Percentiles rank a stretch among this genome's conserved stretches.
Evolutionary conservation across 225 moss, liverwort and hornwort species (phyloP).

Genomic region (Marchantia paleacea): DNA sequence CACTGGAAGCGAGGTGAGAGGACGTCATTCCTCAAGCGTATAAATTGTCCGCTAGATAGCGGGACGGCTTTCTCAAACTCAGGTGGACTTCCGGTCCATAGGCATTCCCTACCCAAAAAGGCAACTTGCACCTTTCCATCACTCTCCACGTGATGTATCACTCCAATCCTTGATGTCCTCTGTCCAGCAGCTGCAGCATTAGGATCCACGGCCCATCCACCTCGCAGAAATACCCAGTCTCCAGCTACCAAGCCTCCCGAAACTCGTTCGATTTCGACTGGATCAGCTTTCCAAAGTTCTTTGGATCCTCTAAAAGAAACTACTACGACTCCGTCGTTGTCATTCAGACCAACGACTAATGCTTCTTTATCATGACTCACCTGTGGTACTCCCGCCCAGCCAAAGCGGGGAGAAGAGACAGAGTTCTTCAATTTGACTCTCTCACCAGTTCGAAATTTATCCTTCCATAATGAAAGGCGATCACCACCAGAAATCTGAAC

Average conservation of each 20-base stretch:
- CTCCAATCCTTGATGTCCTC: conserved; percentile 66
- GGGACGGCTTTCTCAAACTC: conserved; percentile 69
- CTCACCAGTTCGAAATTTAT: conserved; percentile 76
- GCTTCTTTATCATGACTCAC: conserved; percentile 58
- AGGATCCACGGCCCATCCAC: conserved; percentile 53
- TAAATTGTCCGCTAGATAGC: conserved; percentile 61
- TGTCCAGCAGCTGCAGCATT: conserved; percentile 34
- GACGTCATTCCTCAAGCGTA: conserved; percentile 65
- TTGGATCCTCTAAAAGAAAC: conserved; percentile 64
- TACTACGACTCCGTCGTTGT: conserved; percentile 63
- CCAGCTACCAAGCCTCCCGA: conserved; percentile 70
- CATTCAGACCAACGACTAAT: conserved; percentile 58
- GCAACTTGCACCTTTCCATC: conserved; percentile 73
- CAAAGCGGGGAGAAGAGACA: conserved; percentile 70
- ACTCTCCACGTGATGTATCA: conserved; percentile 73
- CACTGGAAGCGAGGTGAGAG: conserved; percentile 70
- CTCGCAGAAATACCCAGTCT: conserved; percentile 75
- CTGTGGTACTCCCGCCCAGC: conserved; percentile 56
- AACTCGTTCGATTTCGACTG: conserved; percentile 79
- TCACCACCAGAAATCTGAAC: conserved; percentile 62
- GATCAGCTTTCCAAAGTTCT: conserved; percentile 92
- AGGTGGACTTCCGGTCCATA: conserved; percentile 63
- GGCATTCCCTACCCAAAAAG: conserved; percentile 75
- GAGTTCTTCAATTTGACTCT: conserved; percentile 61
- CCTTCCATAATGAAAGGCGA: conserved; percentile 74